A percentile compares a stretch with the other conserved stretches of the same genome.
phyloP scores from a whole-genome alignment of 805 yeast species.

The Maudiozyma barnettii region DNA sequence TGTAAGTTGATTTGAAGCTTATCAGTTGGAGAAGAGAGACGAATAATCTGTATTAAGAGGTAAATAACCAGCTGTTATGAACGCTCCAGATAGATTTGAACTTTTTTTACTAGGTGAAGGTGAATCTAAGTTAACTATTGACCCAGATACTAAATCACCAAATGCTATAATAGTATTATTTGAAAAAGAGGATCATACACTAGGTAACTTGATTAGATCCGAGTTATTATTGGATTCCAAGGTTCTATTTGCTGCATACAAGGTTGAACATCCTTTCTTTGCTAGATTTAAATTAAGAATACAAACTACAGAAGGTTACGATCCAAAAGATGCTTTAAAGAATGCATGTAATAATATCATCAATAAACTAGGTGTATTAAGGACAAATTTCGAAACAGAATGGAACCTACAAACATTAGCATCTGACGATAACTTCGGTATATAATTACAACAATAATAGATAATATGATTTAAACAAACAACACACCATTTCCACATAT shows the following conservation, averaged over 20 bases:
- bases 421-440: slow-evolving; percentile 32
- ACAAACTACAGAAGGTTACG: slow-evolving; percentile 91
- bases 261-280: slow-evolving; percentile 94
- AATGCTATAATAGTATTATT: slow-evolving; percentile 88
- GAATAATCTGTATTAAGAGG: no score
- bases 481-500: neutral
- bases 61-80: slow-evolving; percentile 41
- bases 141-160: slow-evolving; percentile 91
- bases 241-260: slow-evolving; percentile 95
- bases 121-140: slow-evolving; percentile 79
- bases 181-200: slow-evolving; percentile 95
- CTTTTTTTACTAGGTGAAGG: slow-evolving; percentile 96
- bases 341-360: slow-evolving; percentile 83
- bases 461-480: neutral
- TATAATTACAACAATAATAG: neutral
- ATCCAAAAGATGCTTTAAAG: slow-evolving; percentile 82
- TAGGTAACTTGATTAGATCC: slow-evolving; percentile 81
- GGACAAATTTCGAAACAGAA: slow-evolving; percentile 76
- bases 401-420: slow-evolving; percentile 82
- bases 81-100: slow-evolving; percentile 99
- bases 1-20: no score
- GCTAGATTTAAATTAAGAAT: slow-evolving; percentile 91
- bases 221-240: slow-evolving; percentile 77
- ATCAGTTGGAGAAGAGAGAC: no score
- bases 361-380: slow-evolving; percentile 63